Conservation (phyloP, 148 eudicot genomes). For the Fagopyrum esculentum region DNA sequence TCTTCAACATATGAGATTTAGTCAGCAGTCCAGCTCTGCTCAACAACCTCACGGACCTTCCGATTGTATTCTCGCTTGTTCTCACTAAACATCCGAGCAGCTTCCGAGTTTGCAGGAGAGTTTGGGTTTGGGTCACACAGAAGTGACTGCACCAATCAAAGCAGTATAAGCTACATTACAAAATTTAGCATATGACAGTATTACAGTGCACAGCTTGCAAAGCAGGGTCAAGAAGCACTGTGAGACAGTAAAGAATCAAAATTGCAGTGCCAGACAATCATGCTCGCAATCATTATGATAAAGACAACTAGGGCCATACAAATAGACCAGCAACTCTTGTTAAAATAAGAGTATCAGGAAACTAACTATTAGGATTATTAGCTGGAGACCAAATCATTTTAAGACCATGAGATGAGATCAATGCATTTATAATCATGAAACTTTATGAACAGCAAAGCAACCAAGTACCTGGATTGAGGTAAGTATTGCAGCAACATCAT, state of each 20-base stretch:
- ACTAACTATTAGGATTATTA: no score
- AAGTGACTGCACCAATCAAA: slow-evolving; percentile 38
- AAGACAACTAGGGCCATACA: no score
- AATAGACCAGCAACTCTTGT: no score
- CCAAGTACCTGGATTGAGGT: slow-evolving; percentile 50
- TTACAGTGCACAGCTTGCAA: not conserved
- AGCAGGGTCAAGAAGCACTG: not conserved
- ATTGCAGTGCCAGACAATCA: no score
- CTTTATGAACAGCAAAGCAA: not conserved
- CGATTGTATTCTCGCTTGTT: slow-evolving; percentile 69
- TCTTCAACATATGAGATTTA: slow-evolving; percentile 15
- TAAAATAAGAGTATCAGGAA: no score
- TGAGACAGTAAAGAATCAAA: no score
- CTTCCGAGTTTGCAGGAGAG: slow-evolving; percentile 74
- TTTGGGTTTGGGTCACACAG: slow-evolving; percentile 71
- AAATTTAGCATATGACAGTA: not conserved
- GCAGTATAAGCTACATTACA: not conserved
- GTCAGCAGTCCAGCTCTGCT: slow-evolving; percentile 63
- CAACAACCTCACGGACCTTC: slow-evolving; percentile 50
- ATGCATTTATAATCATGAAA: not conserved
- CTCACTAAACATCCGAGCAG: slow-evolving; percentile 68
- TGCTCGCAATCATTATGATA: no score
- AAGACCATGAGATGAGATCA: not conserved
- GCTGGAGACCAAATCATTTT: no score
- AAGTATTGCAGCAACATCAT: slow-evolving; percentile 66